phyloP scores from a whole-genome alignment of 176 grass and related monocot genomes.

The Cenchrus fungigraminus region DNA sequence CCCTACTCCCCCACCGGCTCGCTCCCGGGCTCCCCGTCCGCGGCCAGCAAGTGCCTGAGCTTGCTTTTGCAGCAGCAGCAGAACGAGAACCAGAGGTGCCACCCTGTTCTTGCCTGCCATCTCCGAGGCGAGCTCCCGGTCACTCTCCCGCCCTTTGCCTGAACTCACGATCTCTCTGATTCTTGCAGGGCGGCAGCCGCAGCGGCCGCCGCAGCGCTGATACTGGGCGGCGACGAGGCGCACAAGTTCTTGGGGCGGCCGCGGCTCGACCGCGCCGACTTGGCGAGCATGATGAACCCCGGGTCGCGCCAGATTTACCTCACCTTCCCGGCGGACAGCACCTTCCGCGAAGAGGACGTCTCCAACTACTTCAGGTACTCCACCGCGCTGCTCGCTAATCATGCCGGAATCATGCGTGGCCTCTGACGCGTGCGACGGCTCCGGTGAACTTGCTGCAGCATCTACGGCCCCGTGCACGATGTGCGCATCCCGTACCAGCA shows the following conservation, averaged over 20 bases:
- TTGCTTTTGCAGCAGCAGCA: constrained; percentile 87
- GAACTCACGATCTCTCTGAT: neutral
- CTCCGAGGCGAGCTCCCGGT: neutral
- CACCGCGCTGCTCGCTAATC: neutral
- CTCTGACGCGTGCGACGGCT: neutral
- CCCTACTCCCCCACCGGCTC: constrained; percentile 86
- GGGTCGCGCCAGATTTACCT: constrained; percentile 95
- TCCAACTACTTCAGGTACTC: constrained; percentile 95
- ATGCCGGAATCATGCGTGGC: neutral
- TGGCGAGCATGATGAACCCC: constrained; percentile 81
- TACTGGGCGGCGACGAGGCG: constrained; percentile 76
- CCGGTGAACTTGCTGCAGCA: constrained; percentile 48
- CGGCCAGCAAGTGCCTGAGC: constrained; percentile 76
- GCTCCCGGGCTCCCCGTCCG: constrained; percentile 69
- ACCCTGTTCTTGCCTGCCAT: neutral
- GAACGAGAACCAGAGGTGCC: constrained; percentile 86
- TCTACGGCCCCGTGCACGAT: constrained; percentile 96
- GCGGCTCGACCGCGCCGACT: constrained; percentile 60
- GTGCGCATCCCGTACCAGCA: constrained; percentile 98
- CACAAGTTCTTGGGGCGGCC: constrained; percentile 84
- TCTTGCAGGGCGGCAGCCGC: constrained; percentile 63
- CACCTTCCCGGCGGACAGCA: constrained; percentile 99
- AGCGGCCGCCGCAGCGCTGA: constrained; percentile 68
- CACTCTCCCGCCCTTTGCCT: neutral
- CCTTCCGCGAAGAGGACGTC: constrained; percentile 95